Base-by-base conservation (phyloP, 2,329 filamentous ascomycete genomes). In the Ceratocystis ficicola region DNA sequence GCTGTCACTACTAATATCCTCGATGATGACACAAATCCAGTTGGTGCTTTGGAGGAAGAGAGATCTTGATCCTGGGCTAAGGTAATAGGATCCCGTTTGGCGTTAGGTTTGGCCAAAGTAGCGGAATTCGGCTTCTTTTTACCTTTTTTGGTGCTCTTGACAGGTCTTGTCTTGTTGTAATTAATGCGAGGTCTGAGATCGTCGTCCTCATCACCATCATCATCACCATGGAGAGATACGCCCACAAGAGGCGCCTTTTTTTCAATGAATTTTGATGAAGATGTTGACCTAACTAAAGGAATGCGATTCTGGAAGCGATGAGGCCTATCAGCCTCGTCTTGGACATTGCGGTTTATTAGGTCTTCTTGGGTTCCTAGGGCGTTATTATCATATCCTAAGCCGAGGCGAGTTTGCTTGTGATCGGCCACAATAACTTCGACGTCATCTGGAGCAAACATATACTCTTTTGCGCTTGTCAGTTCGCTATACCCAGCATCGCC, bases 381-480 rank as follows among this genome's bases (percentile, higher is more conserved):
- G n/a, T 15, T 48, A 50, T 32, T 17, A 50, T 36, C 3, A 44
- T 62, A 41, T n/a, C 89, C 89, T 1, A 94, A 74, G 0, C 89
- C 89, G 72, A 86, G 88, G 50, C 81, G 81, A 71, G 90, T 84
- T 10, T 79, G 81, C 74, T 91, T 91, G 64, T 78, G 81, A 2
- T 79, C 73, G 66, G 84, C 1, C 76, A 77, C 68, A 90, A 86
- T 80, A 91, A 86, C 1, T 77, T 75, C 2, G 20, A 86, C 82
- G 71, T 96, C 88, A 57, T 90, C 86, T 0, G 94, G 94, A 1
- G 93, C 91, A 75, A 97, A 97, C 0, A 92, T 78, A 75, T 93
- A 86, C 22, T 68, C 66, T 46, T 50, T 44, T 10, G 46, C 62
- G 20, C 17, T 8, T 20, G 36, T 59, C 10, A 2, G 7, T 15